A percentile compares a stretch with the other conserved stretches of the same genome.
Evolutionary conservation across 1,284 basidiomycete species (phyloP).

Genomic region (Anthracocystis setariae): DNA sequence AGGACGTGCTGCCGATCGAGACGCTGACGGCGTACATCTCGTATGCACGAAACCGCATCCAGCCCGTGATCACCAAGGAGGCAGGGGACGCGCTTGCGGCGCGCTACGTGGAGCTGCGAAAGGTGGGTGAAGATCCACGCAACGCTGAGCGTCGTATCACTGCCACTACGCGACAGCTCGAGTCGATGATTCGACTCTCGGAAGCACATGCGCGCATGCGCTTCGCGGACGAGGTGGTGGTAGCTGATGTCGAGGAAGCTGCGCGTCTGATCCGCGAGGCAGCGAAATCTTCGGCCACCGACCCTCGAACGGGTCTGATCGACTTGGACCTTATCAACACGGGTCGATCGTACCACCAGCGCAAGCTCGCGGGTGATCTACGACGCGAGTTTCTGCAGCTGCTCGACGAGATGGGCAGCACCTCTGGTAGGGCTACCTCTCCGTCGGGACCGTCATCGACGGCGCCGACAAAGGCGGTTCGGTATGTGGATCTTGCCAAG

Average conservation of each 20-base stretch:
- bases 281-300: slow-evolving; percentile 79
- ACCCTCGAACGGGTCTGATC: slow-evolving; percentile 92
- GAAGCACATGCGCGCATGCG: slow-evolving; percentile 98
- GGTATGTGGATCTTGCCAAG: slow-evolving; percentile 59
- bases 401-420: slow-evolving; percentile 54
- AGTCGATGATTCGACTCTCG: slow-evolving; percentile 95
- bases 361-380: slow-evolving; percentile 69
- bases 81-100: slow-evolving; percentile 85
- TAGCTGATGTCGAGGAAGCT: slow-evolving; percentile 89
- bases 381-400: slow-evolving; percentile 59
- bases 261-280: slow-evolving; percentile 92
- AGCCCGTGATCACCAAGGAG: slow-evolving; percentile 86
- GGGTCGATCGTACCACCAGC: slow-evolving; percentile 84
- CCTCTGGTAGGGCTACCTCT: slow-evolving; percentile 33
- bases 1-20: slow-evolving; percentile 84
- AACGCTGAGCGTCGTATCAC: slow-evolving; percentile 92
- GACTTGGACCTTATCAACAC: slow-evolving; percentile 96
- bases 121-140: slow-evolving; percentile 80
- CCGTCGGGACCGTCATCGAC: slow-evolving; percentile 40
- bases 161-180: slow-evolving; percentile 94
- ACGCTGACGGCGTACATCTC: slow-evolving; percentile 93
- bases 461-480: slow-evolving; percentile 49
- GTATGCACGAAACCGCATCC: slow-evolving; percentile 86
- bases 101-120: slow-evolving; percentile 92
- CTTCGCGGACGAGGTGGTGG: slow-evolving; percentile 83